These are phyloP conservation scores for Coffea eugenioides DNA, from an alignment of 257 asterid genomes.

Conservation along the genomic window DNA sequence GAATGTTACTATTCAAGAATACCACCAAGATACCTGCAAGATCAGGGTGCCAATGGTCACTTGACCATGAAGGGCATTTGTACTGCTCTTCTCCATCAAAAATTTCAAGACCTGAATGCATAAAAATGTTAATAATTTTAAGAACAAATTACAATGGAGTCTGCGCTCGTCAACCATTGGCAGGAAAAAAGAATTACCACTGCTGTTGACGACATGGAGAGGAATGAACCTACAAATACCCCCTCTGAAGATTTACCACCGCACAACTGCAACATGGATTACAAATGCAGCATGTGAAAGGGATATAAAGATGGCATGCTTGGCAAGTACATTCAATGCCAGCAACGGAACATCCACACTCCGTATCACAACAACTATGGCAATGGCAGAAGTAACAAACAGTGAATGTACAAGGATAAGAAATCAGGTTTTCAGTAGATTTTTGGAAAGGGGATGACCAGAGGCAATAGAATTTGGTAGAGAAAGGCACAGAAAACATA, in stretches of 20 bases:
- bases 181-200: constrained; percentile 57
- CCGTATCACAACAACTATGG: not conserved
- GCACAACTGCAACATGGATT: constrained; percentile 62
- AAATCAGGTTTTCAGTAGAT: not conserved
- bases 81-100: constrained; percentile 85
- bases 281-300: constrained; percentile 15
- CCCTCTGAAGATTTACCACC: constrained; percentile 98
- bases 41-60: constrained; percentile 95
- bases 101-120: constrained; percentile 50
- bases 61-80: constrained; percentile 92
- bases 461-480: not conserved
- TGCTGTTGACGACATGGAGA: constrained; percentile 98
- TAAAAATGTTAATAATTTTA: not conserved
- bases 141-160: not conserved
- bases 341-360: not conserved
- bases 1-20: not conserved
- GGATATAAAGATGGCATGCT: not conserved
- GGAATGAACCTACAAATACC: constrained; percentile 88
- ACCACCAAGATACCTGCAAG: constrained; percentile 66
- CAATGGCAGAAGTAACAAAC: not conserved
- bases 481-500: not conserved
- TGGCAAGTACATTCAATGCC: not conserved
- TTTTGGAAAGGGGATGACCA: not conserved
- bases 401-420: not conserved
- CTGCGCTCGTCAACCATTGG: constrained; percentile 26